Evolutionary conservation across 441 rosid species (phyloP), one percentile per base, ranked within the genome.

Genomic region (Erodium texanum): DNA sequence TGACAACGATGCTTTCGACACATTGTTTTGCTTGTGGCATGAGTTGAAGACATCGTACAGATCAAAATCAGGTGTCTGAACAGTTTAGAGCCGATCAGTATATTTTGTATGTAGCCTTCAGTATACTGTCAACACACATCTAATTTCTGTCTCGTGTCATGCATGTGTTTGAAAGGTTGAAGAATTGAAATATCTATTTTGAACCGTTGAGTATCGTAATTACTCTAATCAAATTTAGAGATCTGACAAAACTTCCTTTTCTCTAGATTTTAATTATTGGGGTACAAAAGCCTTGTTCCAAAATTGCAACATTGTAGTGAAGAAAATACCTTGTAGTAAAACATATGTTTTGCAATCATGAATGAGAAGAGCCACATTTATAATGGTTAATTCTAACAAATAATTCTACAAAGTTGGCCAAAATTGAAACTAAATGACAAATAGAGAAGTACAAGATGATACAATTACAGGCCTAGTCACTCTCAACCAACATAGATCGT

Each of bases 1-100:
- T 19, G 81, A 79, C 2, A 69, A 76, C 2, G 97, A 92, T 81
- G 81, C 77, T 66, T 77, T 76, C 3, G 99, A 89, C 70, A 88
- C 88, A 0, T 74, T 94, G 69, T 75, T 89, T 70, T 88, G 97
- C 83, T 73, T 92, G 81, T 92, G 97, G 98, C 94, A 87, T 76
- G 99, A 94, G 71, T 67, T 92, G 32, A 87, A 67, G 81, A 75
- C 73, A 68, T 77, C 84, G 0, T 78, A 78, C 66, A 61, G 41
- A 23, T 69, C 67, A 71, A 23, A 14, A 59, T 14, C 15, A 2
- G 24, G 27, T 58, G 62, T 22, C 24, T 58, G 62, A 58, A 58
- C 63, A 23, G 29, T 23, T 59, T 23, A 22, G 63, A 59, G 29
- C 29, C 3, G 7, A 22, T 11, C 63, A 22, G 63, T 59, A 59